phyloP scores from a whole-genome alignment of 2,329 filamentous ascomycete genomes.

The Annulohypoxylon truncatum region DNA sequence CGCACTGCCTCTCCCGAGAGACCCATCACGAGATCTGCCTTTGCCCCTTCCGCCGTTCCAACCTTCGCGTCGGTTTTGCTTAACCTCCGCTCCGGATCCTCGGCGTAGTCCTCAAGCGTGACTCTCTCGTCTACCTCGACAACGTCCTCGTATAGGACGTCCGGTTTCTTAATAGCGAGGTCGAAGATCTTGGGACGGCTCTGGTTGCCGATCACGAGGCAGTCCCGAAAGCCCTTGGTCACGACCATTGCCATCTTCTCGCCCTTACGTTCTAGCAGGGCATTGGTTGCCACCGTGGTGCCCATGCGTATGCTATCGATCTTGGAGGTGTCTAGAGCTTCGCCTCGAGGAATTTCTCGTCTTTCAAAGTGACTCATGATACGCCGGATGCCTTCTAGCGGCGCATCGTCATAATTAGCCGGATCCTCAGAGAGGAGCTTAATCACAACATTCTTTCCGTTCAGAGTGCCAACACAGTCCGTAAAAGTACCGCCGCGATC shows the following conservation, averaged over 20 bases:
- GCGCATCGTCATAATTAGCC: slow-evolving; percentile 89
- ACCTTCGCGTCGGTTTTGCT: slow-evolving; percentile 66
- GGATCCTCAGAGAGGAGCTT: slow-evolving; percentile 93
- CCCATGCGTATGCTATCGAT: slow-evolving; percentile 97
- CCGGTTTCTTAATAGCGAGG: slow-evolving; percentile 85
- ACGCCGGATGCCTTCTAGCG: slow-evolving; percentile 88
- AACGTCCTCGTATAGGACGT: slow-evolving; percentile 85
- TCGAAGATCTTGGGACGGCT: slow-evolving; percentile 91
- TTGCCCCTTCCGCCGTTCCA: slow-evolving; percentile 59
- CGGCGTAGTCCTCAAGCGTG: slow-evolving; percentile 90
- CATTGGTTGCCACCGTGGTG: slow-evolving; percentile 94
- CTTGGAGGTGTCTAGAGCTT: slow-evolving; percentile 81
- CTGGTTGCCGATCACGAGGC: slow-evolving; percentile 90
- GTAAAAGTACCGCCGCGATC: slow-evolving; percentile 90
- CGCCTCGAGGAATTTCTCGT: slow-evolving; percentile 80
- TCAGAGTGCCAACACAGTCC: slow-evolving; percentile 86
- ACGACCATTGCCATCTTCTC: slow-evolving; percentile 89
- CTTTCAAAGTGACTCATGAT: slow-evolving; percentile 82
- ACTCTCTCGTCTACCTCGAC: slow-evolving; percentile 93
- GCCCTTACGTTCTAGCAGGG: slow-evolving; percentile 88
- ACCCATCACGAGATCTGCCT: slow-evolving; percentile 73
- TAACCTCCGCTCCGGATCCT: slow-evolving; percentile 76
- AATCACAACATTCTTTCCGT: slow-evolving; percentile 83
- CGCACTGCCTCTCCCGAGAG: slow-evolving; percentile 80
- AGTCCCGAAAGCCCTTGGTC: slow-evolving; percentile 89